phyloP scores from a whole-genome alignment of 306 rosid species.

The Ceratonia siliqua region DNA sequence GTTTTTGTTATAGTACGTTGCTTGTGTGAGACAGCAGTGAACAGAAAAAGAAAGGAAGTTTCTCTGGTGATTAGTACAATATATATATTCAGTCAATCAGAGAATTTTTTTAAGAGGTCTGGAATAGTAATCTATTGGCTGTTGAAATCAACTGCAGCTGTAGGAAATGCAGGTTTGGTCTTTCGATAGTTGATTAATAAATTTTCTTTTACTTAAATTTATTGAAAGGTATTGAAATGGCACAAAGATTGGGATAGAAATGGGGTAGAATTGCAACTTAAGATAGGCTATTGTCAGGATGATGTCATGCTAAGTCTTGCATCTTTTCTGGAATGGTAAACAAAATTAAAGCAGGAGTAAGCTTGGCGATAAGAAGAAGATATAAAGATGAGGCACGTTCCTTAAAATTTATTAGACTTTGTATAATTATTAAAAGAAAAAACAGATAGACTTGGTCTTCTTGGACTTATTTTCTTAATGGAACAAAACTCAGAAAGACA shows the following conservation, averaged over 20 bases:
- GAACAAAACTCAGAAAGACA: too few species aligned
- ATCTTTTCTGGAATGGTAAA: background rate
- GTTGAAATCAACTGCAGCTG: background rate
- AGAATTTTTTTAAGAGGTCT: background rate
- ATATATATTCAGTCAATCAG: background rate
- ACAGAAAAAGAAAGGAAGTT: background rate
- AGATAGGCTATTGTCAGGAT: background rate
- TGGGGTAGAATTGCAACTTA: constrained; percentile 14
- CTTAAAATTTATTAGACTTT: background rate
- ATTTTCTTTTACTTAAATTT: background rate
- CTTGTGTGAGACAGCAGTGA: background rate
- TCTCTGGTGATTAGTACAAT: background rate
- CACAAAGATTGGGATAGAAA: background rate
- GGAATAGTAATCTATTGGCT: background rate
- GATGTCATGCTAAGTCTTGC: background rate
- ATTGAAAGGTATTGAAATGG: background rate
- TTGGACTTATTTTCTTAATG: too few species aligned
- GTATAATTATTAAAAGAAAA: too few species aligned
- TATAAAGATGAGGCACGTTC: background rate
- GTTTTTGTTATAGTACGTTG: background rate
- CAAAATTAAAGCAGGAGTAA: background rate
- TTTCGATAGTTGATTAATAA: background rate
- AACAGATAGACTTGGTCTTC: too few species aligned
- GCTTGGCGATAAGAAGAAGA: background rate
- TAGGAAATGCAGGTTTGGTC: background rate